Percentiles rank a stretch among this genome's conserved stretches.
These are phyloP conservation scores for Entomortierella beljakovae DNA, from an alignment of 192 early-diverging fungal genomes.

Conservation along the genomic window DNA sequence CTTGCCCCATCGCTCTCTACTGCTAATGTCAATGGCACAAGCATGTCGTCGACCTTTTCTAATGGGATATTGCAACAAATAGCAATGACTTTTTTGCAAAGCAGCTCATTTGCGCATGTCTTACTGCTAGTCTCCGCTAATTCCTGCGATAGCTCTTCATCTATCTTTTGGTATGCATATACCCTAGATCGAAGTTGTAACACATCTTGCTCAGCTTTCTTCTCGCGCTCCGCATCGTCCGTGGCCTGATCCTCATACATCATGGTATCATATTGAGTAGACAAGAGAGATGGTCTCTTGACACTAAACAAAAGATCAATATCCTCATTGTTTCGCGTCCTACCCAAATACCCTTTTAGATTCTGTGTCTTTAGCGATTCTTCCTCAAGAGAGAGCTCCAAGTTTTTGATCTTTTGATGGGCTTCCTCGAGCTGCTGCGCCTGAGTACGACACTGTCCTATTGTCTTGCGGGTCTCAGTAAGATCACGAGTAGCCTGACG, in stretches of 20 bases:
- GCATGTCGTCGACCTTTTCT: slow-evolving; percentile 82
- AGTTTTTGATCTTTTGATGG: slow-evolving; percentile 68
- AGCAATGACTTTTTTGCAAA: slow-evolving; percentile 87
- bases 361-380: slow-evolving; percentile 55
- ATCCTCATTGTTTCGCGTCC: slow-evolving; percentile 24
- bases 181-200: slow-evolving; percentile 51
- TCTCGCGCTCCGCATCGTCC: slow-evolving; percentile 19
- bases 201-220: slow-evolving; percentile 43
- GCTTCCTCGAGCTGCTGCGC: slow-evolving; percentile 66
- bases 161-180: slow-evolving; percentile 50
- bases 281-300: background rate
- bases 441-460: slow-evolving; percentile 62
- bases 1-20: slow-evolving; percentile 79
- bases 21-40: slow-evolving; percentile 79
- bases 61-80: slow-evolving; percentile 85
- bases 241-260: background rate
- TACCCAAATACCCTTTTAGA: slow-evolving; percentile 42
- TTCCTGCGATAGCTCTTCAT: slow-evolving; percentile 66
- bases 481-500: slow-evolving; percentile 66
- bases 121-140: slow-evolving; percentile 63
- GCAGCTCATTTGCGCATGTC: slow-evolving; percentile 74
- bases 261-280: background rate
- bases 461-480: slow-evolving; percentile 62
- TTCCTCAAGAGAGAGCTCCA: slow-evolving; percentile 68
- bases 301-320: slow-evolving; percentile 37